Conservation (phyloP, 163 green algal genomes). For the Volvox carteri region DNA sequence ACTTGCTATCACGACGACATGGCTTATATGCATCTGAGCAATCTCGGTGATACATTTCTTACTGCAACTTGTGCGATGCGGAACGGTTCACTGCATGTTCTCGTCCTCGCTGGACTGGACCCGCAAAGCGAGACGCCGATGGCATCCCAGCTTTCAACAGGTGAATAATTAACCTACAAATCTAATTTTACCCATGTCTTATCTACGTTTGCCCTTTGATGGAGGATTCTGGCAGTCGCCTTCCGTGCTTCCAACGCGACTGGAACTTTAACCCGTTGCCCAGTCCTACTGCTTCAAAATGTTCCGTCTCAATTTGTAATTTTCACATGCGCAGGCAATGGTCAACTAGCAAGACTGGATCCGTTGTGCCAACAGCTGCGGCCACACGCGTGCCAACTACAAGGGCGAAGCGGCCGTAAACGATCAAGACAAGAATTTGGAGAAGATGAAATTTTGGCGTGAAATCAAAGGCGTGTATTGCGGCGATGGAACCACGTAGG, state of each 20-base stretch:
- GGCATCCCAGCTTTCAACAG: neutral
- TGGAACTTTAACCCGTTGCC: neutral
- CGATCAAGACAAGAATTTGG: constrained; percentile 1
- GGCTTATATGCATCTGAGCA: neutral
- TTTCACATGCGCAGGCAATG: neutral
- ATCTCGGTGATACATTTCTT: neutral
- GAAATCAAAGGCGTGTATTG: neutral
- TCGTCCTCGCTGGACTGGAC: constrained; percentile 30
- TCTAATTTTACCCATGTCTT: neutral
- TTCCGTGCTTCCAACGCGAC: neutral
- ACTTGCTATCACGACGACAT: neutral
- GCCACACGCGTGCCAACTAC: neutral
- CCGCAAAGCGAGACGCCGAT: neutral
- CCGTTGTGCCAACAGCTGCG: constrained; percentile 18
- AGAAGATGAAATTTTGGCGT: neutral
- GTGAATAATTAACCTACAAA: neutral
- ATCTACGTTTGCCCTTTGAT: neutral
- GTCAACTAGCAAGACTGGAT: neutral
- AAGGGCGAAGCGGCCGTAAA: constrained; percentile 1
- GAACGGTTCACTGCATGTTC: neutral
- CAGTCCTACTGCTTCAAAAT: too few relatives aligned
- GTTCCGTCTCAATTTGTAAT: neutral
- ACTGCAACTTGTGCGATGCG: neutral
- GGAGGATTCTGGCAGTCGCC: constrained; percentile 16
- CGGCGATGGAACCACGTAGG: neutral